These are phyloP conservation scores for Avicennia marina DNA, from an alignment of 257 asterid genomes.

Conservation along the genomic window DNA sequence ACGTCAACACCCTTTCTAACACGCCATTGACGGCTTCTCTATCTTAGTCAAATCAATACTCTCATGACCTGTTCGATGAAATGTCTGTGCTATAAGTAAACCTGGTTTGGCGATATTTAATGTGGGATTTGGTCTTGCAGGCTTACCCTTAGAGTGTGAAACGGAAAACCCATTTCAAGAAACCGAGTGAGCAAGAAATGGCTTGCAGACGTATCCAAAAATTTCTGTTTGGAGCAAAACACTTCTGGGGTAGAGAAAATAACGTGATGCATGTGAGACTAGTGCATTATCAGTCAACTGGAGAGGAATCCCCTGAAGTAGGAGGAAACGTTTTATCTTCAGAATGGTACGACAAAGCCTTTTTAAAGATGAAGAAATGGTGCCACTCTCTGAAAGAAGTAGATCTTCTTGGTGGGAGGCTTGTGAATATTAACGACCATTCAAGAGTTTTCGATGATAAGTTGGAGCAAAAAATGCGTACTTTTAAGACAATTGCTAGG, in stretches of 20 bases:
- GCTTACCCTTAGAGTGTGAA: neutral
- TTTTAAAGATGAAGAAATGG: slow-evolving; percentile 49
- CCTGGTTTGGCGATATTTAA: neutral
- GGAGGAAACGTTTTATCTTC: slow-evolving; percentile 32
- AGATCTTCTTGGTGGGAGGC: slow-evolving; percentile 69
- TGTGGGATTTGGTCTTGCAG: neutral
- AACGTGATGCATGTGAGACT: slow-evolving; percentile 20
- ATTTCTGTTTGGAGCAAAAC: slow-evolving; percentile 22
- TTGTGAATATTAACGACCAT: slow-evolving; percentile 43
- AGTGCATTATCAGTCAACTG: slow-evolving; percentile 24
- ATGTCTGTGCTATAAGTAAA: slow-evolving; percentile 19
- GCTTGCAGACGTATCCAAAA: slow-evolving; percentile 21
- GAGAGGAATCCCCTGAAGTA: slow-evolving; percentile 26
- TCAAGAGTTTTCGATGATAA: slow-evolving; percentile 48
- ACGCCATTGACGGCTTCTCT: too few relatives aligned
- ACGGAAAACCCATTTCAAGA: slow-evolving; percentile 6
- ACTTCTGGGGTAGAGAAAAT: slow-evolving; percentile 8
- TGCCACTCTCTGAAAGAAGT: slow-evolving; percentile 45
- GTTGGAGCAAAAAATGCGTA: slow-evolving; percentile 49
- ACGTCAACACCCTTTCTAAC: too few relatives aligned
- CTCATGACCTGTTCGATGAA: slow-evolving; percentile 38
- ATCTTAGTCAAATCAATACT: neutral
- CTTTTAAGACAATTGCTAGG: slow-evolving; percentile 53
- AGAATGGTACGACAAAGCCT: slow-evolving; percentile 67
- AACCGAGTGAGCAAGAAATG: slow-evolving; percentile 23